These are phyloP conservation scores for Picochlorum sp. DNA, from an alignment of 139 green algal species.

Conservation along the genomic window DNA sequence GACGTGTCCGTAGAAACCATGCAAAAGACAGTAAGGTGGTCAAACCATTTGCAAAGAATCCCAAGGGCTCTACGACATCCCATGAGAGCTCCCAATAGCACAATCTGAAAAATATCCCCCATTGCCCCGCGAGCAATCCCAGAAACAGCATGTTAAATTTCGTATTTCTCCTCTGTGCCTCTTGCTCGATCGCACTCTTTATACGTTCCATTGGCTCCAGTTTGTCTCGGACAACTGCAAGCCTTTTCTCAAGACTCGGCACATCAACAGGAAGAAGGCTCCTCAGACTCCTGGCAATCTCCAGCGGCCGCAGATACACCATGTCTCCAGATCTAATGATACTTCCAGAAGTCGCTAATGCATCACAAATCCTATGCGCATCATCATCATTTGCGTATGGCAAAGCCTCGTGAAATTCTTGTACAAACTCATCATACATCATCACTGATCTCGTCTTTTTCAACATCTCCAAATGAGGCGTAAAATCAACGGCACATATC, in stretches of 20 bases:
- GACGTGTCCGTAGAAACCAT: slow-evolving; percentile 11
- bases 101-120: slow-evolving; percentile 29
- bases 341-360: slow-evolving; percentile 21
- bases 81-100: slow-evolving; percentile 48
- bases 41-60: slow-evolving; percentile 16
- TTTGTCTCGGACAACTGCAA: slow-evolving; percentile 14
- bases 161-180: neutral
- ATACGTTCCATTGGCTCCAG: slow-evolving; percentile 15
- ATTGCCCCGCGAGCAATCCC: slow-evolving; percentile 13
- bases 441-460: neutral
- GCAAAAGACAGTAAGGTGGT: slow-evolving; percentile 9
- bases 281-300: slow-evolving; percentile 21
- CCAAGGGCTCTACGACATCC: slow-evolving; percentile 40
- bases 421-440: neutral
- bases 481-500: slow-evolving; percentile 7
- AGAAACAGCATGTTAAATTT: slow-evolving; percentile 16
- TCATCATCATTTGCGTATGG: slow-evolving; percentile 12
- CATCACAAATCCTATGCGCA: slow-evolving; percentile 20
- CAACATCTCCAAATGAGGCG: slow-evolving; percentile 7
- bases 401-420: slow-evolving; percentile 9
- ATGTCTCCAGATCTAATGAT: slow-evolving; percentile 22
- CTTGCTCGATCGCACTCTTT: neutral
- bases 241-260: slow-evolving; percentile 3
- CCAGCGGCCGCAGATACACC: slow-evolving; percentile 25
- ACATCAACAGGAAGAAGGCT: slow-evolving; percentile 22